Conservation (phyloP, 225 moss, liverwort and hornwort species). For the Asterella californica region DNA sequence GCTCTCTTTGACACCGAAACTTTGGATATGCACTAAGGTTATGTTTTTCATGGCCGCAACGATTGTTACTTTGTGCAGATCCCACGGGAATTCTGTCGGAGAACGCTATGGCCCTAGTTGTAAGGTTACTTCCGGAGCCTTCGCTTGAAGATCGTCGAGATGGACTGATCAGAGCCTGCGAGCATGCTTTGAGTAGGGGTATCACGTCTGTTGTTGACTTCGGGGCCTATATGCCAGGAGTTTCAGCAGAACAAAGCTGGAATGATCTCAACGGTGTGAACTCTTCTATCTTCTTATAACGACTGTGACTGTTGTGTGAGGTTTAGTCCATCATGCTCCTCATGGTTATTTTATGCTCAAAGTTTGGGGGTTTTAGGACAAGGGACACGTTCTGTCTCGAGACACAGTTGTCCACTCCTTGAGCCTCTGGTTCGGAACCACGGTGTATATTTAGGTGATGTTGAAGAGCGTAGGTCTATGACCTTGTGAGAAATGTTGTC, state of each 20-base stretch:
- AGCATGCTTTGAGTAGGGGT: conserved; percentile 69
- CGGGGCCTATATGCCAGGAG: conserved; percentile 60
- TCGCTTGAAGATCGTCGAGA: conserved; percentile 62
- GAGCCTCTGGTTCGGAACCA: neutral
- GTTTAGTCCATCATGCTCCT: neutral
- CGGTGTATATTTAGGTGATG: too few species aligned
- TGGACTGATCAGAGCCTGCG: conserved; percentile 63
- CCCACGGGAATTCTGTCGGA: conserved; percentile 70
- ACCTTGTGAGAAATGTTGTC: neutral
- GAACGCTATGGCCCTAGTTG: conserved; percentile 53
- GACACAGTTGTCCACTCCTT: neutral
- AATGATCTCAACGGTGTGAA: conserved; percentile 58
- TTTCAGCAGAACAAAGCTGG: conserved; percentile 59
- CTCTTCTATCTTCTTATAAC: neutral
- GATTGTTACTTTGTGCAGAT: conserved; percentile 35
- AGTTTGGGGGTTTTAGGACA: neutral
- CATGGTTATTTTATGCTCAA: neutral
- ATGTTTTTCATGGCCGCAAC: neutral
- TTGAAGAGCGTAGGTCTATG: neutral
- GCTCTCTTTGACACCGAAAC: neutral
- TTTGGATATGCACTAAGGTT: neutral
- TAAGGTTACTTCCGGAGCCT: conserved; percentile 49
- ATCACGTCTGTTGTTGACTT: conserved; percentile 90
- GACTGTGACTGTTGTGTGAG: neutral
- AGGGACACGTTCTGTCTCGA: neutral